Conservation (phyloP, 2,329 filamentous ascomycete species). For the Pyrenophora tritici-repentis region DNA sequence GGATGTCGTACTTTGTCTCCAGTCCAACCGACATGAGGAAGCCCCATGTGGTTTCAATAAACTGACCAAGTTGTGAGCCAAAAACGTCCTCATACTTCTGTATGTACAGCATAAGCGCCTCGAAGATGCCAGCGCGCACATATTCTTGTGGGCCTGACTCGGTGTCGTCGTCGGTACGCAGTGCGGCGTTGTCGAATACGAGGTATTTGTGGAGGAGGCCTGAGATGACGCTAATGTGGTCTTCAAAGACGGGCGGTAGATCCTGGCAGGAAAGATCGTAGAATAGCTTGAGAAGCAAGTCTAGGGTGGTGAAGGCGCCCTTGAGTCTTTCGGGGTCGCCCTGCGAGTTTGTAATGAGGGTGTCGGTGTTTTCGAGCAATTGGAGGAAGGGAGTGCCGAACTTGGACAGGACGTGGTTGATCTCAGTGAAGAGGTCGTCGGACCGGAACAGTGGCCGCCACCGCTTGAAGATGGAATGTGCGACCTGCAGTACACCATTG, state of each 20-base stretch:
- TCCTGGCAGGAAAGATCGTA: constrained; percentile 98
- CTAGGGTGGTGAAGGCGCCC: constrained; percentile 81
- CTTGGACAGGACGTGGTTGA: constrained; percentile 88
- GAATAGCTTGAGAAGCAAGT: constrained; percentile 87
- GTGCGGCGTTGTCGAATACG: constrained; percentile 80
- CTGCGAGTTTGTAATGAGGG: constrained; percentile 72
- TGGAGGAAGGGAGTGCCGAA: constrained; percentile 85
- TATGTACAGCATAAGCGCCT: constrained; percentile 85
- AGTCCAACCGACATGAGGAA: constrained; percentile 83
- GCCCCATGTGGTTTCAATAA: constrained; percentile 89
- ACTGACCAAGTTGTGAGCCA: constrained; percentile 75
- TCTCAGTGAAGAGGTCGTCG: constrained; percentile 90
- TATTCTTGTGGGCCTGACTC: constrained; percentile 84
- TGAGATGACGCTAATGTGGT: constrained; percentile 78
- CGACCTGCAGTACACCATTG: constrained; percentile 92
- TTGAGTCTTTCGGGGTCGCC: constrained; percentile 75
- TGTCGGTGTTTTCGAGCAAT: constrained; percentile 75
- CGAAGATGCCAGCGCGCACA: constrained; percentile 92
- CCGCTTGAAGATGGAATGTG: constrained; percentile 95
- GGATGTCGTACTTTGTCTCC: constrained; percentile 89
- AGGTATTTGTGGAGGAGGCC: constrained; percentile 89
- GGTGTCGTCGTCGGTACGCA: constrained; percentile 85
- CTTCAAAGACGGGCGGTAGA: constrained; percentile 90
- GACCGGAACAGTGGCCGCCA: constrained; percentile 95
- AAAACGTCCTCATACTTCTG: constrained; percentile 97